These are phyloP conservation scores for Fraxinus ornus DNA, from an alignment of 305 asterid species.

Conservation along the genomic window DNA sequence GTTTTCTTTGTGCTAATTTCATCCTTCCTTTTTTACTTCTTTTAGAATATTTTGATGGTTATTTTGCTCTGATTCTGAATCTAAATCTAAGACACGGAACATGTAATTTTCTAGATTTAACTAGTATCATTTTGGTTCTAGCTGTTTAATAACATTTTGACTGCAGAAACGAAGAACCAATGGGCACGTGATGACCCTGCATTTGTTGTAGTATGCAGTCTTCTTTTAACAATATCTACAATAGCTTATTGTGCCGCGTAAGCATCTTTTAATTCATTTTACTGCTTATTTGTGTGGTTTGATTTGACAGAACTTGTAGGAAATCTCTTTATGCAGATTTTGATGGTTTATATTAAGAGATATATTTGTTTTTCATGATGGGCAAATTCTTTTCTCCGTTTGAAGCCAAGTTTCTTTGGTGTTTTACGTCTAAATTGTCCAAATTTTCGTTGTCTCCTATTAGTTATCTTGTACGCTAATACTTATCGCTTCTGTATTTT, in stretches of 20 bases:
- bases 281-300: background rate
- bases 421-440: background rate
- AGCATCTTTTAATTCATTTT: slow-evolving; percentile 30
- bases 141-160: slow-evolving; percentile 17
- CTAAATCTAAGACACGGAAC: slow-evolving; percentile 4
- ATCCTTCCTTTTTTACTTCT: background rate
- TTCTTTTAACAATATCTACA: slow-evolving; percentile 70
- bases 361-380: background rate
- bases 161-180: slow-evolving; percentile 95
- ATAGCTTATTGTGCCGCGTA: slow-evolving; percentile 95
- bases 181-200: slow-evolving; percentile 99
- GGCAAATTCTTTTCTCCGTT: background rate
- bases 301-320: background rate
- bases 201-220: slow-evolving; percentile 82
- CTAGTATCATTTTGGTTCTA: slow-evolving; percentile 15
- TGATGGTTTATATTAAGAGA: background rate
- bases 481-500: slow-evolving; percentile 20
- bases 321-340: background rate
- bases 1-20: slow-evolving; percentile 9
- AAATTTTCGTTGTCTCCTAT: background rate
- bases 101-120: slow-evolving; percentile 16
- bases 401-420: background rate
- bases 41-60: background rate
- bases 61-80: background rate
- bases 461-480: slow-evolving; percentile 2